Base-by-base conservation (phyloP, 1,284 basidiomycete genomes). In the Agaricales sp. region DNA sequence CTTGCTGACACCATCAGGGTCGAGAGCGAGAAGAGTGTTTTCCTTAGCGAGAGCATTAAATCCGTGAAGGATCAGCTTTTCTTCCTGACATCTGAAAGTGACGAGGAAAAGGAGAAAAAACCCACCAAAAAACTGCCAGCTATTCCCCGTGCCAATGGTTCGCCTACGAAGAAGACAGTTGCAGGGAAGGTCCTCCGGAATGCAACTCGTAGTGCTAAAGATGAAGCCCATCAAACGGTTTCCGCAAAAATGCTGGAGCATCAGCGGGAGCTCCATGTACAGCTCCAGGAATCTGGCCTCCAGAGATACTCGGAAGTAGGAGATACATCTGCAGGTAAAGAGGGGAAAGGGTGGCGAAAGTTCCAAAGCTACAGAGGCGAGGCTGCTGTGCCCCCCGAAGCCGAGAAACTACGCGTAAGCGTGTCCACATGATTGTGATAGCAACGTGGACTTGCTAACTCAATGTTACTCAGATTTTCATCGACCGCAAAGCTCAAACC, bases 331-430 rank as follows among this genome's bases (percentile, higher is more conserved):
- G 76, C 78, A 19, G 84, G 86, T 30, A 89, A 91, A 57, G 86
- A 90, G 57, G 87, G 87, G 23, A 96, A 96, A 64, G 78, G 81
- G 1, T 94, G 94, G 82, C 95, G 95, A 65, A 82, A 86, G 55
- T 99, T 97, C 69, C 92, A 94, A 69, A 95, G 92, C 58, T 99
- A 98, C 68, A 93, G 92, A 66, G 86, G 94, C 35, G 95, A 98
- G 63, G 87, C 79, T 19, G 90, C 86, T 52, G 67, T 99, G 25
- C 96, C 96, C 0, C 73, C 75, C 37, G 83, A 90, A 51, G 81
- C 82, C 2, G 87, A 92, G 53, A 76, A 74, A 54, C 65, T 92
- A 50, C 72, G 85, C 60, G 90, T 92, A 63, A 60, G 81, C 68
- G 12, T 14, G 24, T 26, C 46, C 46, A 2, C 4, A 46, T 48